Evolutionary conservation across 2,329 filamentous ascomycete species (phyloP), one percentile per base, ranked within the genome.

Genomic region (Aureobasidium mangrovei): DNA sequence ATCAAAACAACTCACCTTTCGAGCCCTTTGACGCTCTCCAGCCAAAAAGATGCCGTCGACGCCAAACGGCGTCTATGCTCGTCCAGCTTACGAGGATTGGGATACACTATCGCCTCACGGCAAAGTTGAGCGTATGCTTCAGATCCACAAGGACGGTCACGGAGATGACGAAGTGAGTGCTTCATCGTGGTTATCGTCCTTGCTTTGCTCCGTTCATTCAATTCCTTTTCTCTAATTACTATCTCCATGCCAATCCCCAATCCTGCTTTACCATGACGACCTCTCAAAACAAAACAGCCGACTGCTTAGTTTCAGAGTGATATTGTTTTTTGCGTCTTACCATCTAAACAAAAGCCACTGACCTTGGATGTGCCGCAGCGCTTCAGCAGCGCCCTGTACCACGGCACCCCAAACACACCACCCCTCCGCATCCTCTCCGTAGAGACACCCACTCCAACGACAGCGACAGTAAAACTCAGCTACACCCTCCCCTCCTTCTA

Each of bases 401-500:
- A 24, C 28, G 47, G 38, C 47, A 42, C 36, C 3, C 1, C 29
- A 4, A n/a, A 5, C 1, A 52, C 38, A 33, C 48, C 38, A 12
- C 3, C 10, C n/a, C 29, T 54, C 2, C 4, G 2, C 18, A 33
- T 46, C 4, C 7, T 41, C 26, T 46, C 52, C 3, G 28, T 54
- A 1, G 2, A 10, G 26, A 54, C 52, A 12, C 52, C 52, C 7
- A 47, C 42, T 3, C 52, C 52, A 6, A 46, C 36, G 47, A 54
- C 52, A 35, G 12, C 36, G 3, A 9, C 24, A 0, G n/a, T 42
- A 10, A 28, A 8, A n/a, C 43, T 55, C 7, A 7, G 0, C 10
- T 55, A 49, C 57, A 65, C 60, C 3, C 72, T 78, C 12, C 68
- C 72, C 7, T 60, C 62, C 8, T 63, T 65, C 44, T 72, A 78